These are phyloP conservation scores for Aureobasidium leucospermi DNA, from an alignment of 2,329 filamentous ascomycete species.

Conservation along the genomic window DNA sequence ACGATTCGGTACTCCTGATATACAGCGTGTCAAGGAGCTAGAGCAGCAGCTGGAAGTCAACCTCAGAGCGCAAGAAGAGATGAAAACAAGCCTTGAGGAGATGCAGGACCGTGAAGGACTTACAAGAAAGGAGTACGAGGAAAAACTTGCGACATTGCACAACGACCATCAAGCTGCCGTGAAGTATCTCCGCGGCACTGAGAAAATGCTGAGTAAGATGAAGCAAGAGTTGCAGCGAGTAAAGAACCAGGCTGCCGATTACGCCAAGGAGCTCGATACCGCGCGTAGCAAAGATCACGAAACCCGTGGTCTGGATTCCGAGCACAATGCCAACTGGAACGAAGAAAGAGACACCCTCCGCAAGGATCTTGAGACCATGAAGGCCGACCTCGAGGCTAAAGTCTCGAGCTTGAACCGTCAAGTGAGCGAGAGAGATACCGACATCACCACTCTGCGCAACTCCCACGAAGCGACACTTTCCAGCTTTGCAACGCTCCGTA, in stretches of 20 bases:
- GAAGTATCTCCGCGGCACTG: conserved; percentile 95
- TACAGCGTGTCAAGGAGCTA: conserved; percentile 70
- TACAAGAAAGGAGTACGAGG: conserved; percentile 80
- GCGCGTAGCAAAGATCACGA: conserved; percentile 20
- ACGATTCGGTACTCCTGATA: conserved; percentile 65
- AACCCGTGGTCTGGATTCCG: conserved; percentile 16
- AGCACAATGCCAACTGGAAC: conserved; percentile 57
- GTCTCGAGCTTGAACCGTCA: conserved; percentile 63
- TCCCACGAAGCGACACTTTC: conserved; percentile 32
- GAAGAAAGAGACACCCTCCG: conserved; percentile 62
- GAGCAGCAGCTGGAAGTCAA: conserved; percentile 79
- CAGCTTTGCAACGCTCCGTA: conserved; percentile 48
- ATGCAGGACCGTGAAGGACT: conserved; percentile 77
- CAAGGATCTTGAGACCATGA: conserved; percentile 59
- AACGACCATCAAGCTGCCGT: conserved; percentile 97
- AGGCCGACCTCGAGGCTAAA: conserved; percentile 67
- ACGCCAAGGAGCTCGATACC: conserved; percentile 69
- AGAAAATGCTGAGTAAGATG: conserved; percentile 98
- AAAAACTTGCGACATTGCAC: conserved; percentile 88
- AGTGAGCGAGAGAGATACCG: conserved; percentile 55
- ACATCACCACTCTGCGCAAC: conserved; percentile 60
- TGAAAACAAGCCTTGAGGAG: conserved; percentile 66
- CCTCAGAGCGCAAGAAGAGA: conserved; percentile 75
- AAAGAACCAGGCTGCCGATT: conserved; percentile 74
- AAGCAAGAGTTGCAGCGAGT: conserved; percentile 94